Base-by-base conservation (phyloP, 177 flowering plant genomes). In the Vitis hybrid region DNA sequence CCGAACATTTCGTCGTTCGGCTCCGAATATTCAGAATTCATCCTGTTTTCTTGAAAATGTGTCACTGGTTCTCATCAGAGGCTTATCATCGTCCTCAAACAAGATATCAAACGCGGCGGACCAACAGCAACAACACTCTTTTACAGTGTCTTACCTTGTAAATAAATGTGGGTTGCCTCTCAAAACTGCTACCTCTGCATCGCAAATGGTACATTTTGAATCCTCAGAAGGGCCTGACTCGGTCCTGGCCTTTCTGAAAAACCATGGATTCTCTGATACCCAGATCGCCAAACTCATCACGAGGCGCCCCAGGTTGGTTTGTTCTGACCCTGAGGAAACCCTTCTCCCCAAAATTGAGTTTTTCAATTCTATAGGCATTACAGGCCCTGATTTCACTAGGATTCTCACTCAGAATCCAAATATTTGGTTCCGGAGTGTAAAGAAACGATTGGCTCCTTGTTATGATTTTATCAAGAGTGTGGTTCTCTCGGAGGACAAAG, bases 281-380 rank as follows among this genome's bases (percentile, higher is more conserved):
- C 64, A 61, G 6, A 61, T 61, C 64, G 19, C 64, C 12, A 61
- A 24, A 61, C 64, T 61, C 18, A 17, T 33, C 44, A 7, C 5
- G 44, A 33, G 44, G 7, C 44, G 5, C 8, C 44, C 44, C 44
- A 33, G 44, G 44, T 7, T 33, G 44, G 44, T 33, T 33, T 7
- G 8, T 33, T 4, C 44, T 33, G 8, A 7, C 44, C 44, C 44
- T 0, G 44, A 33, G 44, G 7, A 33, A 33, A 7, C 44, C 44
- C 44, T 33, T 33, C 44, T 49, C 51, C 76, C 80, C 15, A 77
- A 73, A 52, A 59, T 77, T 19, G 65, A 66, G 64, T 77, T 77
- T 56, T 66, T 70, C 20, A 22, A 8, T 59, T 77, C 80, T 11
- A 69, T 56, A 12, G 80, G 1, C 0, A 70, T 14, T 69, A 71